Evolutionary conservation across 768 basidiomycete species (phyloP).

Genomic region (Thelephora aurantiotincta): DNA sequence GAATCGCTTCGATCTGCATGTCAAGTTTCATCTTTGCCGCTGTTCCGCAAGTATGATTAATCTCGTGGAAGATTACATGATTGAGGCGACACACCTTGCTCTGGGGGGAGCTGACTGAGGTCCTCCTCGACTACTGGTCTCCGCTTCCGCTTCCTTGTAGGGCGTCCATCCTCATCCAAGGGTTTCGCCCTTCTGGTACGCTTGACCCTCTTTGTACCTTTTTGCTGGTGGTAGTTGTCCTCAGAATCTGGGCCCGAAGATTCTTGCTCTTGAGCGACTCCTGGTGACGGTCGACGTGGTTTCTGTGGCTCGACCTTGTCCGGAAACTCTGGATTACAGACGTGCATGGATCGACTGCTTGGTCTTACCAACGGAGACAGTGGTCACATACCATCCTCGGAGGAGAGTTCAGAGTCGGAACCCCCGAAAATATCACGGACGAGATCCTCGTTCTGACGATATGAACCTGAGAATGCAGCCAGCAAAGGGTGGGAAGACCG

Average conservation of each 20-base stretch:
- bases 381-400: slow-evolving; percentile 34
- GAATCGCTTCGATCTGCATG: slow-evolving; percentile 75
- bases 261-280: slow-evolving; percentile 16
- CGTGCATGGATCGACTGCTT: background rate
- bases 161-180: slow-evolving; percentile 15
- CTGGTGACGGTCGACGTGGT: slow-evolving; percentile 20
- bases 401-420: slow-evolving; percentile 73
- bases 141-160: slow-evolving; percentile 40
- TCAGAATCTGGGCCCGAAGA: slow-evolving; percentile 26
- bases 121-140: slow-evolving; percentile 49
- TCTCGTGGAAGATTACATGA: background rate
- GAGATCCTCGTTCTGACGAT: slow-evolving; percentile 15
- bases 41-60: slow-evolving; percentile 16
- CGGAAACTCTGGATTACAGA: slow-evolving; percentile 3
- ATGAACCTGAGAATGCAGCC: background rate
- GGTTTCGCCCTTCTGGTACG: slow-evolving; percentile 12
- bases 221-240: slow-evolving; percentile 36
- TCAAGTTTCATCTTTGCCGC: slow-evolving; percentile 68
- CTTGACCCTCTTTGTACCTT: slow-evolving; percentile 11
- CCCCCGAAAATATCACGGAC: slow-evolving; percentile 73
- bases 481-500: background rate
- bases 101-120: slow-evolving; percentile 54
- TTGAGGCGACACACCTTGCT: slow-evolving; percentile 42
- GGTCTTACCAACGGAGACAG: background rate
- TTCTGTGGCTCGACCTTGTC: slow-evolving; percentile 30